These are phyloP conservation scores for Sisymbrium irio DNA, from an alignment of 345 rosid genomes.

Conservation along the genomic window DNA sequence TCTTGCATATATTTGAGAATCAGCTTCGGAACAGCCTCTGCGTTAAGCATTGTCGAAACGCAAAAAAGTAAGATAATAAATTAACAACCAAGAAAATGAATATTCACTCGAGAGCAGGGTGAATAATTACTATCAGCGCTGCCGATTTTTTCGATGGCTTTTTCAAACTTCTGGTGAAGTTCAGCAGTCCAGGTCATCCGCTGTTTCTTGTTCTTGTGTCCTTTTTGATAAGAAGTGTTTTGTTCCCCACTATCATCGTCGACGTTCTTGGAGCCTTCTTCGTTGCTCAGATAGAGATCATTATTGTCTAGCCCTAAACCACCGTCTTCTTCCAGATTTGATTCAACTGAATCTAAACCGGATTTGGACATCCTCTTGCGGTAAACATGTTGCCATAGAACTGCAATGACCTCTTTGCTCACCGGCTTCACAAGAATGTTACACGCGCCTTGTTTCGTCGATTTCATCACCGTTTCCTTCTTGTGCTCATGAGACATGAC, in stretches of 20 bases:
- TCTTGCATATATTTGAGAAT: conserved; percentile 28
- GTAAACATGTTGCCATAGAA: conserved; percentile 27
- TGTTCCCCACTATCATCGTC: neutral
- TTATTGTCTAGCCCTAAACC: neutral
- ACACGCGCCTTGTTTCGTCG: conserved; percentile 17
- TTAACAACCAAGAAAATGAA: neutral
- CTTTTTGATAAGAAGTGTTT: neutral
- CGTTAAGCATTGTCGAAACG: neutral
- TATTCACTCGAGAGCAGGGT: neutral
- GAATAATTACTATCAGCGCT: neutral
- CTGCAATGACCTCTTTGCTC: conserved; percentile 12
- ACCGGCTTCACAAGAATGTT: conserved; percentile 29
- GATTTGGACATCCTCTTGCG: neutral
- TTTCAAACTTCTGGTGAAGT: conserved; percentile 16
- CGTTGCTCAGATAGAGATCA: neutral
- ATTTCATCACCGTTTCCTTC: conserved; percentile 14
- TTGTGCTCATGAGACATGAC: conserved; percentile 21
- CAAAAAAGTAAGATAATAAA: neutral
- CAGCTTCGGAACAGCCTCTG: conserved; percentile 20
- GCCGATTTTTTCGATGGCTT: neutral
- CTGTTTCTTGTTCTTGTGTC: conserved; percentile 9
- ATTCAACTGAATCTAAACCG: neutral
- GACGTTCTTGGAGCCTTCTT: conserved; percentile 2
- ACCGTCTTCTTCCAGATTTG: neutral
- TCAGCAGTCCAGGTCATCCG: conserved; percentile 28